These are phyloP conservation scores for Ustilago bromivora DNA, from an alignment of 1,284 basidiomycete genomes.

Conservation along the genomic window DNA sequence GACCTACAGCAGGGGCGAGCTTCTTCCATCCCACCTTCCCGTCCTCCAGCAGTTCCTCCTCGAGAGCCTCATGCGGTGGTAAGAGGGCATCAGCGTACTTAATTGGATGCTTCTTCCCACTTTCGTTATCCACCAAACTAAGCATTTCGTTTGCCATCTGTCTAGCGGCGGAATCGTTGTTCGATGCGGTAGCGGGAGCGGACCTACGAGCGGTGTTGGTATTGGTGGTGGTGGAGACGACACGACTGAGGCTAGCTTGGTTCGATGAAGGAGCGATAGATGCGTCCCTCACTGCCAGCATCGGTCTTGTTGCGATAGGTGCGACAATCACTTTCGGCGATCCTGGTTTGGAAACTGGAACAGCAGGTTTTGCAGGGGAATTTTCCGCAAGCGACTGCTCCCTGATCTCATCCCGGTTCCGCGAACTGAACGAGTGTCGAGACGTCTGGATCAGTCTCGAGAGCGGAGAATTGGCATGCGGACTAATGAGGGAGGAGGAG, in stretches of 20 bases:
- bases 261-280: slow-evolving; percentile 22
- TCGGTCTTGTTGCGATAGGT: neutral
- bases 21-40: neutral
- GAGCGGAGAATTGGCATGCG: slow-evolving; percentile 36
- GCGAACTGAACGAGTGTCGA: slow-evolving; percentile 33
- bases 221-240: slow-evolving; percentile 13
- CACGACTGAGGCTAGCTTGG: slow-evolving; percentile 14
- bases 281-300: slow-evolving; percentile 8
- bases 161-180: neutral
- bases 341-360: neutral
- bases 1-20: slow-evolving; percentile 31
- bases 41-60: neutral
- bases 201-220: slow-evolving; percentile 7
- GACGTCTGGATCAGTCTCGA: slow-evolving; percentile 41
- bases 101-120: slow-evolving; percentile 18
- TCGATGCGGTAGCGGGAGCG: neutral
- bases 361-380: neutral
- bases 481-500: slow-evolving; percentile 25
- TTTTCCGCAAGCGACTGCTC: neutral
- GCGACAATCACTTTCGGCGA: neutral
- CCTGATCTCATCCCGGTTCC: slow-evolving; percentile 18
- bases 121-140: neutral
- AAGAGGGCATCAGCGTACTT: slow-evolving; percentile 31
- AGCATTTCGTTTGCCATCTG: slow-evolving; percentile 15
- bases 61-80: neutral